Conservation (phyloP, 1,284 basidiomycete genomes). For the Cutaneotrichosporon spelunceum region DNA sequence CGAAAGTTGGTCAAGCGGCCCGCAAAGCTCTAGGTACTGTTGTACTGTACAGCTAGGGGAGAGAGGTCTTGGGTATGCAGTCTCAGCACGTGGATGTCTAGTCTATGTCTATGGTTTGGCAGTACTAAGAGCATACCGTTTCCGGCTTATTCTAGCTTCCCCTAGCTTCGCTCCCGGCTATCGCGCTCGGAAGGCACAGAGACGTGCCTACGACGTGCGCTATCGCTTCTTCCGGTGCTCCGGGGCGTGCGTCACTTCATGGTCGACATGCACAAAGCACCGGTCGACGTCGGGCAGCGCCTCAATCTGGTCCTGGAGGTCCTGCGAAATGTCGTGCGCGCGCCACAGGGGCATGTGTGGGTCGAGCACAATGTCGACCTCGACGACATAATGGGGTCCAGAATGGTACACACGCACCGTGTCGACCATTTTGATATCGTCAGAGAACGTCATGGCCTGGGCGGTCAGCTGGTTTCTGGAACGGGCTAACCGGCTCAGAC, state of each 20-base stretch:
- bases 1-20: constrained; percentile 29
- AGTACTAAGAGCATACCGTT: neutral
- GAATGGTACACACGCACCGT: constrained; percentile 80
- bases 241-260: constrained; percentile 73
- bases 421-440: constrained; percentile 81
- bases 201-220: neutral
- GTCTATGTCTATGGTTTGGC: neutral
- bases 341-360: constrained; percentile 83
- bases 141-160: neutral
- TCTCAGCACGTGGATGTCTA: neutral
- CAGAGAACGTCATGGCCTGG: constrained; percentile 72
- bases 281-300: constrained; percentile 84
- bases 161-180: neutral
- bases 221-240: constrained; percentile 32
- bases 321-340: constrained; percentile 88
- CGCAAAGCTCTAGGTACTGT: constrained; percentile 53
- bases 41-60: neutral
- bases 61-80: neutral
- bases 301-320: constrained; percentile 91
- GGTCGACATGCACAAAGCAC: constrained; percentile 90
- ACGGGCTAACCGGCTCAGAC: neutral
- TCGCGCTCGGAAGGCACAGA: neutral
- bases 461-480: neutral
- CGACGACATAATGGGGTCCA: constrained; percentile 79
- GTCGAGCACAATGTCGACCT: constrained; percentile 91